Conservation (phyloP, 2,329 filamentous ascomycete species). For the Chrysosporium keratinophilum region DNA sequence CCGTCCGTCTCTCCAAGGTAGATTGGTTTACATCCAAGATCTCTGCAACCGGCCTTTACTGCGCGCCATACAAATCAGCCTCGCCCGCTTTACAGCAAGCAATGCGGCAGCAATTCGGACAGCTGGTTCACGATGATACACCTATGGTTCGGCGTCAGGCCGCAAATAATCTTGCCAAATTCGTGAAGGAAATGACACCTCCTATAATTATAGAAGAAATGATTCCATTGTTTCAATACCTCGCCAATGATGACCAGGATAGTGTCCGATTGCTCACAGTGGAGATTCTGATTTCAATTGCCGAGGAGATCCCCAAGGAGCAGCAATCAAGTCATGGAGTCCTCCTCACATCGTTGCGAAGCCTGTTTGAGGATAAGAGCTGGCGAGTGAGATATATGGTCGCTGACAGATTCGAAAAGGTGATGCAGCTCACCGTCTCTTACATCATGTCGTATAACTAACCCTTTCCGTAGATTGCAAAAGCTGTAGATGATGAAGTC, state of each 20-base stretch:
- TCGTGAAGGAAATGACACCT: conserved; percentile 92
- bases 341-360: conserved; percentile 77
- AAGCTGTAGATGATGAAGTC: conserved; percentile 95
- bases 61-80: conserved; percentile 84
- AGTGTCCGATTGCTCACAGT: conserved; percentile 93
- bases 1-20: conserved; percentile 91
- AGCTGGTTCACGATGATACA: conserved; percentile 94
- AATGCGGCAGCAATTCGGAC: conserved; percentile 81
- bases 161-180: conserved; percentile 91
- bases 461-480: conserved; percentile 62
- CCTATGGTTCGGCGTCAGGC: conserved; percentile 97
- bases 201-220: conserved; percentile 93
- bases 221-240: conserved; percentile 96
- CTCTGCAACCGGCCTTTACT: conserved; percentile 91
- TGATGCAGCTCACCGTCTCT: conserved; percentile 27
- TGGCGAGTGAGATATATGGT: conserved; percentile 99
- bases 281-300: conserved; percentile 90
- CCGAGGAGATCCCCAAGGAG: conserved; percentile 94
- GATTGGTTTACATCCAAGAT: conserved; percentile 99
- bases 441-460: conserved; percentile 8
- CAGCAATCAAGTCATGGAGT: conserved; percentile 95
- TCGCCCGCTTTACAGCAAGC: conserved; percentile 79
- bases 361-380: conserved; percentile 96
- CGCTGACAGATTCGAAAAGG: conserved; percentile 96
- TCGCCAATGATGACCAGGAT: conserved; percentile 93